These are phyloP conservation scores for Cardamine occulta DNA, from an alignment of 345 rosid species.

Conservation along the genomic window DNA sequence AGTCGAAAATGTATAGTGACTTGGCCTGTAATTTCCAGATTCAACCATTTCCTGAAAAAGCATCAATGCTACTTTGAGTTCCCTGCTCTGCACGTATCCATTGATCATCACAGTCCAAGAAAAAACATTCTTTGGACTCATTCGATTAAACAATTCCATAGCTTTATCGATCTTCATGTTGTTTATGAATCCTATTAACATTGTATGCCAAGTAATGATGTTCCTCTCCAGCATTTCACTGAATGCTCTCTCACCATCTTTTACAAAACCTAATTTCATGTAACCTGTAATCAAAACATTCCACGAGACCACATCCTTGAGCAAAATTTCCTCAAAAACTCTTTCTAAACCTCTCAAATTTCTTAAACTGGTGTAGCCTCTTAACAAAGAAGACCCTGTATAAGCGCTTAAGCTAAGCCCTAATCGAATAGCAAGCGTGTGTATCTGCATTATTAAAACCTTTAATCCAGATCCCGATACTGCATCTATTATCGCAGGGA, in stretches of 20 bases:
- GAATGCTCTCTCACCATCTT: slow-evolving; percentile 50
- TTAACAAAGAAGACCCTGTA: slow-evolving; percentile 54
- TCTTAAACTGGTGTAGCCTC: slow-evolving; percentile 49
- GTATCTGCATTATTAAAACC: slow-evolving; percentile 52
- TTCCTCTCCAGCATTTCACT: slow-evolving; percentile 49
- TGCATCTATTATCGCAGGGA: slow-evolving; percentile 44
- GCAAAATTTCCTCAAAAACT: slow-evolving; percentile 49
- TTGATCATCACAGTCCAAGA: slow-evolving; percentile 74
- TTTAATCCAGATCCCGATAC: slow-evolving; percentile 42
- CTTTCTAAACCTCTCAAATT: slow-evolving; percentile 38
- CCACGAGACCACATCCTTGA: slow-evolving; percentile 57
- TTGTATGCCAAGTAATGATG: slow-evolving; percentile 55
- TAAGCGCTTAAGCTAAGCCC: slow-evolving; percentile 47
- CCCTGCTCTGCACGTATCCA: slow-evolving; percentile 54
- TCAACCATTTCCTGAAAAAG: slow-evolving; percentile 55
- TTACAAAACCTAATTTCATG: slow-evolving; percentile 52
- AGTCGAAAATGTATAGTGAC: slow-evolving; percentile 56
- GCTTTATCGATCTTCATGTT: slow-evolving; percentile 51
- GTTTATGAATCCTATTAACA: slow-evolving; percentile 55
- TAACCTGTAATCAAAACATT: slow-evolving; percentile 55
- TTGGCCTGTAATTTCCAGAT: slow-evolving; percentile 47
- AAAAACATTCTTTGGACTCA: slow-evolving; percentile 55
- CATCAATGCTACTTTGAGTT: slow-evolving; percentile 49
- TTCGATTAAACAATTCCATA: slow-evolving; percentile 51
- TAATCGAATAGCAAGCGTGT: slow-evolving; percentile 46